Evolutionary conservation across 345 rosid species (phyloP), one percentile per base, ranked within the genome.

Genomic region (Hypericum androsaemum): DNA sequence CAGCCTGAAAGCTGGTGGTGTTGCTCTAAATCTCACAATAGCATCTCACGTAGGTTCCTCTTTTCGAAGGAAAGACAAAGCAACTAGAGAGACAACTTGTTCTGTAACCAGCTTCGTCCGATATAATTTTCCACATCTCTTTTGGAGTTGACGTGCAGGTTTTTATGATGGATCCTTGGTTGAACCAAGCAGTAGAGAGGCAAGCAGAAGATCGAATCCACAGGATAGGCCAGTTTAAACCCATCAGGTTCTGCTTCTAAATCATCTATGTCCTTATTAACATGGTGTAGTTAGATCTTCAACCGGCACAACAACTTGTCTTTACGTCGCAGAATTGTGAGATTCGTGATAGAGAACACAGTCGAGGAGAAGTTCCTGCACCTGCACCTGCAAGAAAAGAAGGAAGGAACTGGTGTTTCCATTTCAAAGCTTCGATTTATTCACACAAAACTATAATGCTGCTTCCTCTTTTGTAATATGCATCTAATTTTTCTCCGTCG

Each of bases 141-240:
- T 6, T 7, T 12, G 32, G 5, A 7, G n/a, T 6, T 43, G 12
- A 39, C 43, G 13, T 47, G 1, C 41, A 90, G 98, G 96, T 92
- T 41, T 92, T 92, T 77, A 68, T 92, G 80, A 92, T 92, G 98
- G 98, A 92, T 52, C 98, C 98, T 6, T 92, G 98, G 96, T 92
- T 96, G 98, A 92, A 88, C 68, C 98, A 96, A 37, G 98, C 98
- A 35, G 96, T 88, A 53, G 98, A 92, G 81, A 72, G 64, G 51
- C 98, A 92, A 72, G 98, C 98, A 16, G 96, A 88, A 16, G 98
- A 92, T 70, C 82, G 98, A 71, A 92, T 92, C 63, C 98, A 88
- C 60, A 74, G 98, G 50, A 92, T 92, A 13, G 98, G 98, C 54
- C 98, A 92, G 65, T 85, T 78, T 72, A 92, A 92, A 50, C 98